phyloP scores from a whole-genome alignment of 2,329 filamentous ascomycete genomes.

The Zymoseptoria tritici region DNA sequence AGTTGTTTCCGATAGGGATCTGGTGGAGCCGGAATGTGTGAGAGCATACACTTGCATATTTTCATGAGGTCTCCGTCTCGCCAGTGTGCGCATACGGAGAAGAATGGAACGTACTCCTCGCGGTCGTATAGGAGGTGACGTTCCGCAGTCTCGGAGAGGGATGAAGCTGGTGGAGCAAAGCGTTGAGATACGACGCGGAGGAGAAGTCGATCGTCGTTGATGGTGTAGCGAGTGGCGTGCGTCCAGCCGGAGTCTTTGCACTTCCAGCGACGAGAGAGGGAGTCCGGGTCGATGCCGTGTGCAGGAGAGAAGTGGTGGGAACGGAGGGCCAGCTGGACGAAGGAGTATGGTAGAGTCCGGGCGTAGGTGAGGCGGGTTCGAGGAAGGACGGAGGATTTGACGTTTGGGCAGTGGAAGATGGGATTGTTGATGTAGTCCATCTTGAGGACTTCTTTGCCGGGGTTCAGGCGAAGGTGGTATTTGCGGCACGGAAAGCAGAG shows the following conservation, averaged over 20 bases:
- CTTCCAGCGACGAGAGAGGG: slow-evolving; percentile 49
- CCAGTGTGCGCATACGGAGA: slow-evolving; percentile 57
- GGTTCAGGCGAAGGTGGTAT: slow-evolving; percentile 49
- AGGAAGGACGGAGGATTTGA: slow-evolving; percentile 44
- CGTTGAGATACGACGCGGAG: slow-evolving; percentile 51
- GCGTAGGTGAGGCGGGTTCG: slow-evolving; percentile 48
- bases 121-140: slow-evolving; percentile 52
- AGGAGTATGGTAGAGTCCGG: slow-evolving; percentile 50
- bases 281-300: slow-evolving; percentile 43
- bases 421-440: slow-evolving; percentile 49
- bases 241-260: slow-evolving; percentile 46
- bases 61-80: slow-evolving; percentile 53
- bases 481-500: slow-evolving; percentile 52
- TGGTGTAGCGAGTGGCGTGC: slow-evolving; percentile 48
- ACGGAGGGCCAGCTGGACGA: slow-evolving; percentile 51
- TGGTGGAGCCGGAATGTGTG: slow-evolving; percentile 47
- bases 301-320: slow-evolving; percentile 39
- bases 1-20: slow-evolving; percentile 38
- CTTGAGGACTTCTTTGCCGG: slow-evolving; percentile 48
- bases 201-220: slow-evolving; percentile 47
- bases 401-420: slow-evolving; percentile 49
- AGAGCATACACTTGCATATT: slow-evolving; percentile 54
- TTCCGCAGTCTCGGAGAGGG: slow-evolving; percentile 45
- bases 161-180: slow-evolving; percentile 42
- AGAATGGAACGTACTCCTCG: slow-evolving; percentile 55